phyloP scores from a whole-genome alignment of 106 monocot species.

The Dendrobium huoshanense region DNA sequence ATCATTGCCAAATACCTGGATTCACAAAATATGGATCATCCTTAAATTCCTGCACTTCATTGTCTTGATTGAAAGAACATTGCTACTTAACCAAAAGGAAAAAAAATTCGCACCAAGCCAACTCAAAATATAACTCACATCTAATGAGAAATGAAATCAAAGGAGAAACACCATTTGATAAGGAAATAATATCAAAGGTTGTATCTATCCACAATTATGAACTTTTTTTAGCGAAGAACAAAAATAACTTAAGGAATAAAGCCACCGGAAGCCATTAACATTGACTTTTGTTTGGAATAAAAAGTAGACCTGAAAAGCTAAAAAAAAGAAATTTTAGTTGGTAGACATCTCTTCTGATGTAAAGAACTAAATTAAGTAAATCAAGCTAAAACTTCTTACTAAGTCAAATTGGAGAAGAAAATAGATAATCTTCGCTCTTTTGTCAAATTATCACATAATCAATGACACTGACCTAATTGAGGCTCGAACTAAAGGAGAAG shows the following conservation, averaged over 20 bases:
- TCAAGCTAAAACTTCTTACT: neutral
- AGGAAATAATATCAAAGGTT: neutral
- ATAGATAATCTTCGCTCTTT: neutral
- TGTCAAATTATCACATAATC: slow-evolving; percentile 16
- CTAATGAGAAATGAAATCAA: neutral
- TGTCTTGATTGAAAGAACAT: neutral
- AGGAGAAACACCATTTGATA: neutral
- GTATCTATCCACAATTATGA: neutral
- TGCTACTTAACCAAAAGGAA: neutral
- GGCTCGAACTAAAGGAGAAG: slow-evolving; percentile 34
- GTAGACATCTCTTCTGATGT: neutral
- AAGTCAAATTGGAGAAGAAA: slow-evolving; percentile 1
- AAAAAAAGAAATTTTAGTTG: neutral
- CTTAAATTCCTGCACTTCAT: no score
- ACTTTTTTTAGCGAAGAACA: neutral
- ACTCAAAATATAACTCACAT: neutral
- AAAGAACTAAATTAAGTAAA: neutral
- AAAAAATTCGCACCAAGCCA: neutral
- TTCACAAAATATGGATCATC: no score
- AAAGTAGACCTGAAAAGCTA: neutral
- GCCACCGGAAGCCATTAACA: neutral
- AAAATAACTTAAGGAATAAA: neutral
- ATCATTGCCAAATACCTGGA: no score
- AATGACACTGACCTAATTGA: slow-evolving; percentile 58
- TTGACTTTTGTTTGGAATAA: neutral